Conservation (phyloP, 129 eudicot genomes). For the Saposhnikovia divaricata region DNA sequence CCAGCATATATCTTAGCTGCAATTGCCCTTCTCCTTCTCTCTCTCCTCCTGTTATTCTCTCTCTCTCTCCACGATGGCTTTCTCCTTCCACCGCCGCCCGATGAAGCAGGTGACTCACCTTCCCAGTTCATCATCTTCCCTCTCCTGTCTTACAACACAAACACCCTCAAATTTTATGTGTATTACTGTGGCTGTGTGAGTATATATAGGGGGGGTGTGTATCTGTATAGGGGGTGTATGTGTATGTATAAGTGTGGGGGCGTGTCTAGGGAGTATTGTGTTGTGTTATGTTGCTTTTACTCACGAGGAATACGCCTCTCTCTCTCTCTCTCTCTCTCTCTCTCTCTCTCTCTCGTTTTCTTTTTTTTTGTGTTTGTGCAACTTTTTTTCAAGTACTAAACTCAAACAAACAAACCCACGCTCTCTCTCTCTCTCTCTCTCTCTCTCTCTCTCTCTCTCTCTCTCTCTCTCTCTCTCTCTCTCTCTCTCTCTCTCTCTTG, state of each 20-base stretch:
- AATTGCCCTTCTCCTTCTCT: constrained; percentile 79
- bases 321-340: constrained; percentile 2
- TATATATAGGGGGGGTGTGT: background rate
- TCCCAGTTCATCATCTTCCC: constrained; percentile 50
- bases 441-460: constrained; percentile 22
- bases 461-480: too few species aligned
- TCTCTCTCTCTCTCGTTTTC: background rate
- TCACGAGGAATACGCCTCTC: constrained; percentile 57
- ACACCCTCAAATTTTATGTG: background rate
- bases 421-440: background rate
- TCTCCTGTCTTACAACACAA: too few species aligned
- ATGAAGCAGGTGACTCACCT: constrained; percentile 36
- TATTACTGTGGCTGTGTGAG: background rate
- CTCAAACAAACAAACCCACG: constrained; percentile 12
- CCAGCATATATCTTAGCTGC: constrained; percentile 88
- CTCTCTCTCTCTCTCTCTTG: too few species aligned
- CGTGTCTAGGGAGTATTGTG: background rate
- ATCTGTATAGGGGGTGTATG: background rate
- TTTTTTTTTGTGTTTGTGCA: too few species aligned
- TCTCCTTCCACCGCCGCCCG: constrained; percentile 55
- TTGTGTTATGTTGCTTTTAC: background rate
- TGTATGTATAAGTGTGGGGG: background rate
- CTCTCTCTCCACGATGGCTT: constrained; percentile 99
- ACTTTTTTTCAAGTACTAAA: background rate
- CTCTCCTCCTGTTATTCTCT: constrained; percentile 87